These are phyloP conservation scores for Pterocarpus santalinus DNA, from an alignment of 306 rosid species.

Conservation along the genomic window DNA sequence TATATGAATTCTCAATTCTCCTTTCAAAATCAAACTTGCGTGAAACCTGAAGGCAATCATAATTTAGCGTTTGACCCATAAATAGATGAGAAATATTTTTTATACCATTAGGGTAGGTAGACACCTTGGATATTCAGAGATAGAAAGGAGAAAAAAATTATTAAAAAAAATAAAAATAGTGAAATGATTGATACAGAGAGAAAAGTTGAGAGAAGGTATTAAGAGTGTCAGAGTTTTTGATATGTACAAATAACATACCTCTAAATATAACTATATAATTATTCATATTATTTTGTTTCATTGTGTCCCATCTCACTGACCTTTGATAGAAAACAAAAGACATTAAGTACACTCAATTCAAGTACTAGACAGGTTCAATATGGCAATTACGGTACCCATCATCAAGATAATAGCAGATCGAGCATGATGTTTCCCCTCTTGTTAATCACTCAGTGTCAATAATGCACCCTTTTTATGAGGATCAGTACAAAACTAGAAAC, in stretches of 20 bases:
- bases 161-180: no score
- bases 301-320: not conserved
- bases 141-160: no score
- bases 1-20: not conserved
- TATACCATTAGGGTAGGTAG: no score
- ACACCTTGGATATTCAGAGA: no score
- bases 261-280: not conserved
- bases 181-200: no score
- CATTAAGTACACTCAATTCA: not conserved
- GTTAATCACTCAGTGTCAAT: not conserved
- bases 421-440: not conserved
- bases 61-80: not conserved
- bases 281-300: not conserved
- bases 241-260: no score
- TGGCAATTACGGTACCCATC: not conserved
- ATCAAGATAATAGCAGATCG: not conserved
- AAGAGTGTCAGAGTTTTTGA: no score
- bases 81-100: no score
- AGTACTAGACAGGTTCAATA: not conserved
- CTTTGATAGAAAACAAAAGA: not conserved
- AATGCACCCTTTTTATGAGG: conserved; percentile 21
- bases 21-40: no score
- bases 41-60: not conserved
- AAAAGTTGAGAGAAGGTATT: no score
- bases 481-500: conserved; percentile 27